Conservation (phyloP, 202 grass and related monocot species). For the Dendrocalamus latiflorus region DNA sequence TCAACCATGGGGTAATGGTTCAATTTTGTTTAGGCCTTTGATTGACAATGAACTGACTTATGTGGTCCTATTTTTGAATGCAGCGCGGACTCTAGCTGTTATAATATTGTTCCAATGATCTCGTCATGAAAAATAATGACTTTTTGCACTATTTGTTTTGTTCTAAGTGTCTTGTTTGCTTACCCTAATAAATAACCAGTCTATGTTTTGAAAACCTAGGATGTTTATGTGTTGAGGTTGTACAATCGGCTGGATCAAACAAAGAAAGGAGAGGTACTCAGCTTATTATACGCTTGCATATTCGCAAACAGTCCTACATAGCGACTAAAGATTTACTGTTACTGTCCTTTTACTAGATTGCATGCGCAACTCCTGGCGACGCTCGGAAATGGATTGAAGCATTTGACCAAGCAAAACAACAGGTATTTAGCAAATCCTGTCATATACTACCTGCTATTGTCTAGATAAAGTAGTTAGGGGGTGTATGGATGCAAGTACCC, state of each 20-base stretch:
- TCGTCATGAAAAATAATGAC: not conserved
- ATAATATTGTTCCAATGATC: not conserved
- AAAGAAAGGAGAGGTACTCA: conserved; percentile 91
- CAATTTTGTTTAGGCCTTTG: conserved; percentile 25
- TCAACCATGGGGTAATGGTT: conserved; percentile 48
- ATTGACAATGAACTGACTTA: not conserved
- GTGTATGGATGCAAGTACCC: no score
- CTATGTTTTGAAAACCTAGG: conserved; percentile 40
- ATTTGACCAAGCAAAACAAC: conserved; percentile 88
- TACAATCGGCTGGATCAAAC: conserved; percentile 72
- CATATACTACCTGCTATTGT: not conserved
- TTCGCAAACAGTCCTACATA: not conserved
- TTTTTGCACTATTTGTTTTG: not conserved
- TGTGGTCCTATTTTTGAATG: not conserved
- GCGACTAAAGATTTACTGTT: not conserved
- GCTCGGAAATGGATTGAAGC: conserved; percentile 79
- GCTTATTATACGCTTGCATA: conserved; percentile 1
- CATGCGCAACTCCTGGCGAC: conserved; percentile 52
- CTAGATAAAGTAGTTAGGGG: no score
- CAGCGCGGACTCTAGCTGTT: not conserved
- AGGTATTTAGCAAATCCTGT: conserved; percentile 34
- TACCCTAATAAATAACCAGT: not conserved
- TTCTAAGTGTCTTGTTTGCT: not conserved
- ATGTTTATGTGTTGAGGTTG: conserved; percentile 70
- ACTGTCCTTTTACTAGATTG: conserved; percentile 62